Evolutionary conservation across 371 early-diverging fungal genomes (phyloP), one percentile per base, ranked within the genome.

Genomic region (Entomophthora muscae): DNA sequence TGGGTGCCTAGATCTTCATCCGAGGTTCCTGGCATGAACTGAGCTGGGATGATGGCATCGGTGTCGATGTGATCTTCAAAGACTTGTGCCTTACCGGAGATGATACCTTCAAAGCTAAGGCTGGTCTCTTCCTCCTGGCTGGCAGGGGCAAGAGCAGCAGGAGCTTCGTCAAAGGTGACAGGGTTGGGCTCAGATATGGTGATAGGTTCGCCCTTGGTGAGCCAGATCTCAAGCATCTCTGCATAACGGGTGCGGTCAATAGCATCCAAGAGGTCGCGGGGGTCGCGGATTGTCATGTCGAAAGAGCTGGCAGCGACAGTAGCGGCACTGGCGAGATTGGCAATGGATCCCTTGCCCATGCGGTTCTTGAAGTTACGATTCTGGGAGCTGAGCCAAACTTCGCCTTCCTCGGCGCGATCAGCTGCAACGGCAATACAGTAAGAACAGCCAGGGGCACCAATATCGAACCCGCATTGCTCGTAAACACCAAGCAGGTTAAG

Each of bases 381-480:
- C 74, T 86, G 87, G 55, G 83, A 83, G 62, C 79, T 78, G 63
- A 86, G 73, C 87, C 87, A 86, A 23, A 86, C 81, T 69, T 86
- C 86, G 26, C 86, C 88, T 53, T 86, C 84, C 54, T 82, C 82
- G 54, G 87, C 87, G 51, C 73, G 73, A 65, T 86, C 87, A 17
- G 87, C 87, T 10, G 87, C 87, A 63, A 86, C 80, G 30, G 82
- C 87, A 64, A 86, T 78, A 70, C 87, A 86, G 79, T 86, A 86
- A n/a, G 81, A 81, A 72, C 87, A 86, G 53, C 87, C 87, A n/a
- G 87, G 87, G n/a, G 83, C 85, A 52, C 87, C 87, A 64, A 88
- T 66, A 55, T 70, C 71, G 69, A 86, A 86, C 3, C 86, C 86
- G 28, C 85, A 85, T 64, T 80, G 76, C 71, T 85, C 79, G 68